These are phyloP conservation scores for Dactylis glomerata DNA, from an alignment of 176 grass and related monocot species.

Conservation along the genomic window DNA sequence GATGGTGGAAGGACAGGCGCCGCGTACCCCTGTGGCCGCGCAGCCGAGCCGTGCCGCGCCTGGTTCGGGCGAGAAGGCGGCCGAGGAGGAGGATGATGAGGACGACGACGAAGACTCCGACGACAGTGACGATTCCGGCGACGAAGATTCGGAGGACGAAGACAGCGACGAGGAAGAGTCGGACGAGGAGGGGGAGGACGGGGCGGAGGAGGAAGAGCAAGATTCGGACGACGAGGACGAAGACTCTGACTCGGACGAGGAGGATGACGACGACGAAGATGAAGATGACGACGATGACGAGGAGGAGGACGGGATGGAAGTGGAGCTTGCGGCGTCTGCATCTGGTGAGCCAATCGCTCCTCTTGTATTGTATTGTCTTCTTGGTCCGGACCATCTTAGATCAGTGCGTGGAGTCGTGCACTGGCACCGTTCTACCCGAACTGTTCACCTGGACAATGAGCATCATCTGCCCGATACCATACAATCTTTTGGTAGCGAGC, in stretches of 20 bases:
- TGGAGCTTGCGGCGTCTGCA: not conserved
- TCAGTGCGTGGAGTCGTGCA: not conserved
- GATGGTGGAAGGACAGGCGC: not conserved
- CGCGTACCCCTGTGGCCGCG: not conserved
- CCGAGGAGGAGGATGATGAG: not conserved
- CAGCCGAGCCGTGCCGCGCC: not conserved
- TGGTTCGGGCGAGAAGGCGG: not conserved
- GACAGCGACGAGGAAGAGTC: not conserved
- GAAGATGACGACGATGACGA: not conserved
- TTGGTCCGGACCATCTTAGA: not conserved
- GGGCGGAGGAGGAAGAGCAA: not conserved
- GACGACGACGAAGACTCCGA: not conserved
- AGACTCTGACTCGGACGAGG: not conserved
- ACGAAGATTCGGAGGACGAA: conserved; percentile 1
- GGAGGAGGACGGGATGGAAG: not conserved
- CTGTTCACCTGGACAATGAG: not conserved
- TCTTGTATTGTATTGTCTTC: not conserved
- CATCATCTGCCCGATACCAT: not conserved
- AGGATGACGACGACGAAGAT: not conserved
- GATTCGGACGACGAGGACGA: not conserved
- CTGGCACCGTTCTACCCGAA: not conserved
- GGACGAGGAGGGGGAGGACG: not conserved
- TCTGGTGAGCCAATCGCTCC: not conserved
- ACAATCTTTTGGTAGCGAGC: no score
- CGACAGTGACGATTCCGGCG: not conserved